Conservation (phyloP, 192 early-diverging fungal species). For the Backusella morwellensis region DNA sequence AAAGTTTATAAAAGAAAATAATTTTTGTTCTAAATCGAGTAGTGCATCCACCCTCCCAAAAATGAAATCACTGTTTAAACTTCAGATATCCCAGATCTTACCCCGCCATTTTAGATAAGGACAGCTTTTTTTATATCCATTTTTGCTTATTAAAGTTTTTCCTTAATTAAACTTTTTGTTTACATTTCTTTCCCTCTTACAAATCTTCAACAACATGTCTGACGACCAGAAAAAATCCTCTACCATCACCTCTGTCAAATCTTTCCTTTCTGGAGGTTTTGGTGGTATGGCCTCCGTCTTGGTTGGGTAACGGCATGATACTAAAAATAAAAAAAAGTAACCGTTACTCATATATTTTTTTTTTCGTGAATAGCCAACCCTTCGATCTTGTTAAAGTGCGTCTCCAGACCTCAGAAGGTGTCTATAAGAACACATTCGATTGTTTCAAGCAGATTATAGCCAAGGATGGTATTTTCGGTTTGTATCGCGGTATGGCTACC, state of each 20-base stretch:
- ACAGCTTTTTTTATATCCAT: not conserved
- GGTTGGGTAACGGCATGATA: constrained; percentile 50
- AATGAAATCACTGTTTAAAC: not conserved
- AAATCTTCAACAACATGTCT: constrained; percentile 1
- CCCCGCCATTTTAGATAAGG: constrained; percentile 7
- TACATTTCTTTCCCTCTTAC: not conserved
- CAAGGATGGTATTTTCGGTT: constrained; percentile 84
- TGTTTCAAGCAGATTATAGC: constrained; percentile 89
- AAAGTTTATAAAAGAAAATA: not conserved
- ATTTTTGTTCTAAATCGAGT: not conserved
- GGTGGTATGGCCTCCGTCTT: constrained; percentile 83
- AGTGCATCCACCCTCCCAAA: not conserved
- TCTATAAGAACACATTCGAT: constrained; percentile 84
- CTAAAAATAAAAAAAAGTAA: not conserved
- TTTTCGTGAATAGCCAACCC: constrained; percentile 57
- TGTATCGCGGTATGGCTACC: constrained; percentile 94
- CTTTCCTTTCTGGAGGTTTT: constrained; percentile 91
- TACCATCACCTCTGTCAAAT: constrained; percentile 65
- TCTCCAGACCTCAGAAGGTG: constrained; percentile 82
- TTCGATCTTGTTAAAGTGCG: constrained; percentile 93
- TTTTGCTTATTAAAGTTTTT: not conserved
- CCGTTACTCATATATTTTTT: not conserved
- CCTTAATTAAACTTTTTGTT: not conserved
- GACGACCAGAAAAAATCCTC: constrained; percentile 14
- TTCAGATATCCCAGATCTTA: not conserved